Conservation (phyloP, 225 moss, liverwort and hornwort genomes). For the Straminergon stramineum region DNA sequence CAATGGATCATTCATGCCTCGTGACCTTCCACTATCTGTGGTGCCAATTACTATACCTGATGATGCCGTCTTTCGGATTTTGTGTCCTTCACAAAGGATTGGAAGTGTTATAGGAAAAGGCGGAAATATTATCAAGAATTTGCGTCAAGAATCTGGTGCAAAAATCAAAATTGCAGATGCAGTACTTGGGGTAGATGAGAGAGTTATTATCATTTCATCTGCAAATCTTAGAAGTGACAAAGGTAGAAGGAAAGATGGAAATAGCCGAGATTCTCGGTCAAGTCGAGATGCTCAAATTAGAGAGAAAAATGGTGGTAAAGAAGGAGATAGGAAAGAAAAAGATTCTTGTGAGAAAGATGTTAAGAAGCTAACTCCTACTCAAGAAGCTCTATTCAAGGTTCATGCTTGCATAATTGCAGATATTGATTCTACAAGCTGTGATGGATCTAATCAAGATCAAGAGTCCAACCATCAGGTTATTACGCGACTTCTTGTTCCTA, state of each 20-base stretch:
- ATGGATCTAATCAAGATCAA: conserved; percentile 50
- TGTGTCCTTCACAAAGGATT: conserved; percentile 75
- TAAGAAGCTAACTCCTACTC: conserved; percentile 55
- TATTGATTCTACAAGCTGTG: neutral
- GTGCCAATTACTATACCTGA: conserved; percentile 18
- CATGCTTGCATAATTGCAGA: conserved; percentile 73
- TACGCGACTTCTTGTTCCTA: conserved; percentile 78
- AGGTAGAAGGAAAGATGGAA: conserved; percentile 43
- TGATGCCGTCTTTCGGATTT: conserved; percentile 68
- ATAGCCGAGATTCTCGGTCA: neutral
- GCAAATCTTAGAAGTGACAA: conserved; percentile 42
- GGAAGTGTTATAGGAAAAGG: conserved; percentile 97
- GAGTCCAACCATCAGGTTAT: conserved; percentile 46
- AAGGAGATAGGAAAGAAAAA: conserved; percentile 44
- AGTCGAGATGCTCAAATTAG: conserved; percentile 36
- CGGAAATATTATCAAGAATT: conserved; percentile 74
- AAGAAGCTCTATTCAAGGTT: conserved; percentile 85
- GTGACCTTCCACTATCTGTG: conserved; percentile 26
- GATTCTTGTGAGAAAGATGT: conserved; percentile 27
- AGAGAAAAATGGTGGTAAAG: conserved; percentile 34
- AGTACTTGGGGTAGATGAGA: conserved; percentile 76
- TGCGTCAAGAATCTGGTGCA: conserved; percentile 83
- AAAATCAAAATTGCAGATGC: conserved; percentile 98
- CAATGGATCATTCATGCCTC: conserved; percentile 8
- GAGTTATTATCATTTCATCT: conserved; percentile 82